phyloP scores from a whole-genome alignment of 2,329 filamentous ascomycete species.

The Fusarium goolgardi region DNA sequence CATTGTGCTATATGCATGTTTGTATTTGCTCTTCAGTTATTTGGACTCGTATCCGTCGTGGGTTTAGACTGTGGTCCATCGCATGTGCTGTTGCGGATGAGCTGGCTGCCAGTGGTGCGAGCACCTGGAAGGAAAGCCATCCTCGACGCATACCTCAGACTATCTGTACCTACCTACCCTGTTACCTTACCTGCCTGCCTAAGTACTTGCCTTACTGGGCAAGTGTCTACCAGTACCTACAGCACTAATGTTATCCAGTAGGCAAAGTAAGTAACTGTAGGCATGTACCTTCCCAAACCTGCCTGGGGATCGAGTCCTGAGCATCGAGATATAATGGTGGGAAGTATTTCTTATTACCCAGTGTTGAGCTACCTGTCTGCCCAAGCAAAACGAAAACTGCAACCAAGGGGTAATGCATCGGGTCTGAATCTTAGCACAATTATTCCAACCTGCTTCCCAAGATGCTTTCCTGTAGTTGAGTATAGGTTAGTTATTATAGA shows the following conservation, averaged over 20 bases:
- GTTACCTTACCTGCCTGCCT: background rate
- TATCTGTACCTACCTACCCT: background rate
- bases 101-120: slow-evolving; percentile 3
- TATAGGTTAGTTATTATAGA: background rate
- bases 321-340: background rate
- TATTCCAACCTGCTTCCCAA: background rate
- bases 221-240: background rate
- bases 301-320: background rate
- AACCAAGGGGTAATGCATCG: background rate
- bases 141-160: slow-evolving; percentile 17
- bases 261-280: background rate
- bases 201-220: slow-evolving; percentile 1
- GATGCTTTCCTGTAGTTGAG: background rate
- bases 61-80: background rate
- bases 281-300: background rate
- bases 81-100: background rate
- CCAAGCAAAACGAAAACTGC: background rate
- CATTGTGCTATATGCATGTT: background rate
- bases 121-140: slow-evolving; percentile 26
- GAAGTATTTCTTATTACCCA: background rate
- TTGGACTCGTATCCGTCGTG: background rate
- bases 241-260: background rate
- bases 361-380: background rate
- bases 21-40: background rate
- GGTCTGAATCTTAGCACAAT: background rate